phyloP scores from a whole-genome alignment of 345 rosid species.

The Hibiscus tridactylites region DNA sequence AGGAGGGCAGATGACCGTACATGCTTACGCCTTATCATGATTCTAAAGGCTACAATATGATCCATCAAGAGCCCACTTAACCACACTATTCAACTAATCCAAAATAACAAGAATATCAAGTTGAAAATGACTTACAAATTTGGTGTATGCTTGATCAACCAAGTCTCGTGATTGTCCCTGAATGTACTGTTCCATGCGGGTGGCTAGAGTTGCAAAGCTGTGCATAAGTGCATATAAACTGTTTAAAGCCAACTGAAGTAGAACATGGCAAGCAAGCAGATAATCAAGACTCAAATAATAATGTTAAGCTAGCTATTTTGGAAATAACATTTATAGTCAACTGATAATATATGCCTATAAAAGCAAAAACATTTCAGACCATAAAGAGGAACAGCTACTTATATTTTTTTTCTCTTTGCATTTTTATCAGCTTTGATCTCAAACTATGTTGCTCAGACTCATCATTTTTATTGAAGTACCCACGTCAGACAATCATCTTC shows the following conservation, averaged over 20 bases:
- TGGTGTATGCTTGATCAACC: slow-evolving; percentile 95
- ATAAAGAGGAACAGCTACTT: background rate
- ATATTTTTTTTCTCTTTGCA: no score
- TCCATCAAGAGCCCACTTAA: background rate
- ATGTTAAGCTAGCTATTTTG: background rate
- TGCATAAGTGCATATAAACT: slow-evolving; percentile 5
- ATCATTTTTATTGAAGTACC: no score
- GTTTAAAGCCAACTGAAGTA: slow-evolving; percentile 2
- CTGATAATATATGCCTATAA: background rate
- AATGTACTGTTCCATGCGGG: slow-evolving; percentile 25
- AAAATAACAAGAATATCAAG: background rate
- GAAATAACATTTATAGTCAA: background rate
- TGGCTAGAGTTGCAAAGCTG: slow-evolving; percentile 92
- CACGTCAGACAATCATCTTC: no score
- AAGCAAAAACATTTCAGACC: background rate
- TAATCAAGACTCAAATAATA: background rate
- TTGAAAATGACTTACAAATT: slow-evolving; percentile 60
- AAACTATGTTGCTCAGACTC: no score
- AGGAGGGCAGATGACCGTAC: no score
- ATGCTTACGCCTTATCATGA: no score
- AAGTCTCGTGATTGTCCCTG: slow-evolving; percentile 50
- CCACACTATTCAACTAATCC: background rate
- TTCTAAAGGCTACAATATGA: background rate
- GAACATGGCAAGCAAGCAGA: background rate
- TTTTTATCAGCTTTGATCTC: no score